Conservation (phyloP, 495 filamentous ascomycete species). For the Apodospora peruviana region DNA sequence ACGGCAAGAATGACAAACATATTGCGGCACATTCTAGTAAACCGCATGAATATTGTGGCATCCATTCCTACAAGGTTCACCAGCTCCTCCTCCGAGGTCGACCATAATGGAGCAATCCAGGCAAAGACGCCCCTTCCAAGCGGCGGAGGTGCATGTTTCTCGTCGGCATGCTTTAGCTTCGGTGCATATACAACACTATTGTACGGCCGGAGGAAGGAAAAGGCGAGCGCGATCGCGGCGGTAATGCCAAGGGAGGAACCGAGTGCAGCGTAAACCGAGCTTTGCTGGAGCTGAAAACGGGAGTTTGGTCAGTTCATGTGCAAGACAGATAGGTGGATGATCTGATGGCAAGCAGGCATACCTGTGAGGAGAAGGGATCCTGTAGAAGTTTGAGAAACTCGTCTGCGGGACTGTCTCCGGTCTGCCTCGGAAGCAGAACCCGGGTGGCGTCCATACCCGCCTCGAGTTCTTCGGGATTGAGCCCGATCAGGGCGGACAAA, state of each 20-base stretch:
- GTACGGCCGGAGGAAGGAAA: conserved; percentile 85
- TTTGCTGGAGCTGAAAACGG: conserved; percentile 25
- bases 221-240: conserved; percentile 63
- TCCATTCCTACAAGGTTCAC: conserved; percentile 81
- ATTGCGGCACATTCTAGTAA: conserved; percentile 86
- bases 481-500: neutral
- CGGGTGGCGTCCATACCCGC: conserved; percentile 12
- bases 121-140: conserved; percentile 80
- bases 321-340: neutral
- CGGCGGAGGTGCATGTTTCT: conserved; percentile 87
- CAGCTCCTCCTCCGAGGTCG: conserved; percentile 67
- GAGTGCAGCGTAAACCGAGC: conserved; percentile 69
- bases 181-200: conserved; percentile 91
- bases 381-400: conserved; percentile 39
- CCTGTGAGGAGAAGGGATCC: conserved; percentile 44
- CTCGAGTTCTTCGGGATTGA: neutral
- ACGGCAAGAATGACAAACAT: conserved; percentile 72
- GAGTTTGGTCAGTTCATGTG: neutral
- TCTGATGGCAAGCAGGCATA: conserved; percentile 8
- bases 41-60: conserved; percentile 82
- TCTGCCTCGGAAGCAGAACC: conserved; percentile 17
- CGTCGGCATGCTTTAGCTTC: conserved; percentile 86
- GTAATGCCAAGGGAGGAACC: conserved; percentile 75
- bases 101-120: conserved; percentile 75
- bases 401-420: conserved; percentile 18